phyloP scores from a whole-genome alignment of 2,329 filamentous ascomycete genomes.

The Gnomoniopsis sp. region DNA sequence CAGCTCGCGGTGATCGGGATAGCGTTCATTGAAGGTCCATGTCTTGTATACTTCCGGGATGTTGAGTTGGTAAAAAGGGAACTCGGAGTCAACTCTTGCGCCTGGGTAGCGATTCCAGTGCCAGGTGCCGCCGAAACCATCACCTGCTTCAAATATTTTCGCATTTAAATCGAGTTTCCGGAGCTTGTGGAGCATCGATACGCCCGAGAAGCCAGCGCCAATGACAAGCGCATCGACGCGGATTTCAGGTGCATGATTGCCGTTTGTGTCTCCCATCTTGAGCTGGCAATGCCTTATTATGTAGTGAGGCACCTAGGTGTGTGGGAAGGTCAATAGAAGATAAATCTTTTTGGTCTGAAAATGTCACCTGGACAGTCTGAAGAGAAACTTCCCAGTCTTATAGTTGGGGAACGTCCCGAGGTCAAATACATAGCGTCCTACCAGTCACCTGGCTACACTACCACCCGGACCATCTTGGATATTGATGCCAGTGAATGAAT shows the following conservation, averaged over 20 bases:
- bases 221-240: slow-evolving; percentile 8
- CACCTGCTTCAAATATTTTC: slow-evolving; percentile 13
- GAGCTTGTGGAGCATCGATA: slow-evolving; percentile 4
- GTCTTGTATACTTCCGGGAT: slow-evolving; percentile 36
- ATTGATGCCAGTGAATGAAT: no score
- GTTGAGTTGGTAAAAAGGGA: slow-evolving; percentile 27
- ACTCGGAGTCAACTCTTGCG: slow-evolving; percentile 30
- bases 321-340: no score
- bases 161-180: slow-evolving; percentile 5
- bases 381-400: no score
- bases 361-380: no score
- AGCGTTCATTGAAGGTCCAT: slow-evolving; percentile 42
- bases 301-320: no score
- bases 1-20: slow-evolving; percentile 37
- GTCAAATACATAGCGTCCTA: no score
- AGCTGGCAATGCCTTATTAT: no score
- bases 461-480: no score
- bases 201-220: slow-evolving; percentile 9
- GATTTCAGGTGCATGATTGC: neutral
- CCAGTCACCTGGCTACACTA: no score
- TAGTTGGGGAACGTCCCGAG: no score
- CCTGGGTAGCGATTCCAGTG: slow-evolving; percentile 38
- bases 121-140: slow-evolving; percentile 7
- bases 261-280: neutral
- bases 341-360: no score